These are phyloP conservation scores for Salmacisia buchloeana DNA, from an alignment of 1,284 basidiomycete genomes.

Conservation along the genomic window DNA sequence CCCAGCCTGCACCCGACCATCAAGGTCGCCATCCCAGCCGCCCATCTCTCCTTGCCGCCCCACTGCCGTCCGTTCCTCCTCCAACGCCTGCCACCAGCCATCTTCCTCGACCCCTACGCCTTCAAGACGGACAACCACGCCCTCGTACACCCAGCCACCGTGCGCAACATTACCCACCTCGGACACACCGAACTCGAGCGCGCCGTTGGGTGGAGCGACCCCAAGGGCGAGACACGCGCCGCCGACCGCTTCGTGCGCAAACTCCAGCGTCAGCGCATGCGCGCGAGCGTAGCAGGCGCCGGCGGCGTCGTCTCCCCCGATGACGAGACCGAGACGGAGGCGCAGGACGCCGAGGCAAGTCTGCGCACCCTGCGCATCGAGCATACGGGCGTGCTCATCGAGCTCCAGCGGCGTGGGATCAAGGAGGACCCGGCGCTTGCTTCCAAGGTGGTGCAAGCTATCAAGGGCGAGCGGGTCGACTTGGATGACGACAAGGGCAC, in stretches of 20 bases:
- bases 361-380: background rate
- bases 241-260: background rate
- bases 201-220: background rate
- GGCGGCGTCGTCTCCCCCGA: background rate
- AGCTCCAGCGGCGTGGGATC: background rate
- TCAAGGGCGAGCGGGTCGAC: background rate
- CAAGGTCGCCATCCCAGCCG: background rate
- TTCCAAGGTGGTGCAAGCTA: background rate
- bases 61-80: slow-evolving; percentile 8
- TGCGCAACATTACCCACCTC: slow-evolving; percentile 2
- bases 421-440: background rate
- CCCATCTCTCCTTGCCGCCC: background rate
- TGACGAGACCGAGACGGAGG: background rate
- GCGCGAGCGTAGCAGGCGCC: background rate
- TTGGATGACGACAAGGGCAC: background rate
- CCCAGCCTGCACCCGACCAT: slow-evolving; percentile 4
- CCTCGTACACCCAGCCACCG: background rate
- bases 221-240: background rate
- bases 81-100: background rate
- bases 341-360: background rate
- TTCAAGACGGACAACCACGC: background rate
- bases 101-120: slow-evolving; percentile 3
- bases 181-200: slow-evolving; percentile 2
- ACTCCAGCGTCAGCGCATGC: background rate
- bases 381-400: background rate